Evolutionary conservation across 2,329 filamentous ascomycete genomes (phyloP), one percentile per base, ranked within the genome.

Genomic region (Trichoderma semiorbis): DNA sequence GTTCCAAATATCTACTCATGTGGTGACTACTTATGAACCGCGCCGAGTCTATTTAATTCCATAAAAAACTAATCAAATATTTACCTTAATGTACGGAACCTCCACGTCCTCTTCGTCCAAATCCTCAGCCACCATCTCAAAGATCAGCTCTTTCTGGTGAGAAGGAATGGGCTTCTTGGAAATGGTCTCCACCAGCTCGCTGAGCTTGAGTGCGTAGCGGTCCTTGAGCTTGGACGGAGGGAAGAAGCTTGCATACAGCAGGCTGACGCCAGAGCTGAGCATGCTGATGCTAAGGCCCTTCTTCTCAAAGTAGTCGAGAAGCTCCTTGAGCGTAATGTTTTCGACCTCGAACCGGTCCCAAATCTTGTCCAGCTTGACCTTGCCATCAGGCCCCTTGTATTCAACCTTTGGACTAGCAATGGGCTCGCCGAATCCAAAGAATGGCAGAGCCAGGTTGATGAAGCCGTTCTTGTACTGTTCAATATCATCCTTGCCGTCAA

Each of bases 401-500:
- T 90, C 93, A 75, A 95, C 93, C 88, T 98, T 98, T 34, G 95
- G 94, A 76, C 94, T 97, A 6, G 91, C 91, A 77, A 99, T 97
- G 3, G 96, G 96, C 84, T 99, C 96, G 78, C 94, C 97, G 88
- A 99, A 99, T 50, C 95, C 95, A 77, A 99, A 97, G 88, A 99
- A 98, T 1, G 96, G 96, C 74, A 99, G 85, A 1, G 96, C 96
- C 76, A 99, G 84, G 84, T 99, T 99, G 83, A 98, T 88, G 82
- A 99, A 99, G 18, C 96, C 96, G 80, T 99, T 99, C 89, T 98
- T 98, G 90, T 97, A 99, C 83, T 98, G 93, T 84, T 98, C 96
- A 75, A 98, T 92, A 77, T 98, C 94, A n/a, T 88, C 89, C 87
- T 99, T 98, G 79, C 94, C 95, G 78, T 98, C 96, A 60, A 99